Conservation (phyloP, 2,329 filamentous ascomycete genomes). For the Plectosphaerella sp. region DNA sequence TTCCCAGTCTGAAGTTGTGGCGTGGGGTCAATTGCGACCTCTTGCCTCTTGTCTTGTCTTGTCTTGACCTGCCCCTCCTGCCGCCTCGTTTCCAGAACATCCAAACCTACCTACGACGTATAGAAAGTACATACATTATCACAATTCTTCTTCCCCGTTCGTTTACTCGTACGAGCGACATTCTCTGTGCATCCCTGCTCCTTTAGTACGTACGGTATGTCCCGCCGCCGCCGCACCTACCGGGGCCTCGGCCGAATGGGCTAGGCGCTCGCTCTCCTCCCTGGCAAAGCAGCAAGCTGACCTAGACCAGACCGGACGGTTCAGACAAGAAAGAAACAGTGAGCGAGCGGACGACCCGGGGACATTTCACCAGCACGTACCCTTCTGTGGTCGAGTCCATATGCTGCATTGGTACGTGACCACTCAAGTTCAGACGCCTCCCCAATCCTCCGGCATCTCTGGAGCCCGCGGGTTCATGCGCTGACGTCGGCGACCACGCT, state of each 20-base stretch:
- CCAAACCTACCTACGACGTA: no score
- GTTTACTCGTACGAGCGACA: neutral
- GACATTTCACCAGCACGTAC: no score
- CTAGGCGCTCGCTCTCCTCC: neutral
- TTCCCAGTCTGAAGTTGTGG: neutral
- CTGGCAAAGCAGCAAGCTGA: neutral
- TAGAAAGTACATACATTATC: no score
- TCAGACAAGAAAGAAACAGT: no score
- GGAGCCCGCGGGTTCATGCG: slow-evolving; percentile 30
- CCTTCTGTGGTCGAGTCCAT: no score
- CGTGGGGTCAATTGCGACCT: neutral
- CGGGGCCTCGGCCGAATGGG: neutral
- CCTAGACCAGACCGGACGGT: no score
- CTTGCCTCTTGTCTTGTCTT: neutral
- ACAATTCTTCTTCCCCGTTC: no score
- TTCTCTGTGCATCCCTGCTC: neutral
- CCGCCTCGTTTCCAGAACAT: no score
- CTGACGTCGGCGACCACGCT: slow-evolving; percentile 40
- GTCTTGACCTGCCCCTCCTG: no score
- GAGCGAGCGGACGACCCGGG: no score
- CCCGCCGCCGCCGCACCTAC: neutral
- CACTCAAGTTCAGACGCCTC: neutral
- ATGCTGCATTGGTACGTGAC: neutral
- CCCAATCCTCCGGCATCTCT: neutral
- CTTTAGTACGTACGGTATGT: neutral